These are phyloP conservation scores for Santalum album DNA, from an alignment of 164 flowering plant genomes.

Conservation along the genomic window DNA sequence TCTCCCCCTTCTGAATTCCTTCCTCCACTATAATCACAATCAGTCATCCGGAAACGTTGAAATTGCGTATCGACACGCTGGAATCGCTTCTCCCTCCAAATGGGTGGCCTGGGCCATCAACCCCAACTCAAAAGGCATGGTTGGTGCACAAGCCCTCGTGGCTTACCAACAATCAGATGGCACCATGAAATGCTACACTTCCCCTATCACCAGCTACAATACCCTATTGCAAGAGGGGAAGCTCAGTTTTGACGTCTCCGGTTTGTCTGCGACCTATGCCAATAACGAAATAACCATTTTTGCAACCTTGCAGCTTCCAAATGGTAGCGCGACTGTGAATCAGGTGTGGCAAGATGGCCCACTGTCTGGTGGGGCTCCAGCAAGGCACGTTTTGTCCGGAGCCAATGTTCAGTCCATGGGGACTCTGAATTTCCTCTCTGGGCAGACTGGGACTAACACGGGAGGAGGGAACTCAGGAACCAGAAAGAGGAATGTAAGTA, in stretches of 20 bases:
- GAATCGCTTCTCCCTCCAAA: slow-evolving; percentile 6
- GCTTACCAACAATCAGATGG: slow-evolving; percentile 37
- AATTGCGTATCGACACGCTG: slow-evolving; percentile 37
- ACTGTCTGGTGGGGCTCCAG: slow-evolving; percentile 14
- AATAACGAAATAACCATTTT: slow-evolving; percentile 37
- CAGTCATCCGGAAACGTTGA: slow-evolving; percentile 16
- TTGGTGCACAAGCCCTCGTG: slow-evolving; percentile 44
- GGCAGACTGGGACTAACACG: slow-evolving; percentile 6
- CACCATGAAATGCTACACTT: slow-evolving; percentile 25
- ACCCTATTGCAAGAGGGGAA: slow-evolving; percentile 24
- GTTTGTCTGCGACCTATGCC: slow-evolving; percentile 17
- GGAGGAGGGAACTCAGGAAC: slow-evolving; percentile 19
- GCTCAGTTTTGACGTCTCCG: slow-evolving; percentile 24
- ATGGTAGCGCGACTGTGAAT: slow-evolving; percentile 13
- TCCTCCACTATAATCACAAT: slow-evolving; percentile 41
- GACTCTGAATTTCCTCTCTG: slow-evolving; percentile 40
- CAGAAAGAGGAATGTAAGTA: slow-evolving; percentile 35
- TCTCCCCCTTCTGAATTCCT: slow-evolving; percentile 32
- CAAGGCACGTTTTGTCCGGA: slow-evolving; percentile 13
- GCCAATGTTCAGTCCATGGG: slow-evolving; percentile 26
- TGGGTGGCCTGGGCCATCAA: slow-evolving; percentile 70
- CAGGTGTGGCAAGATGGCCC: slow-evolving; percentile 74
- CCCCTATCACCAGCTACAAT: slow-evolving; percentile 21
- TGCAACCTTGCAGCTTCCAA: slow-evolving; percentile 37
- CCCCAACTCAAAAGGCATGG: slow-evolving; percentile 33